Conservation (phyloP, 257 asterid genomes). For the Gardenia jasminoides region DNA sequence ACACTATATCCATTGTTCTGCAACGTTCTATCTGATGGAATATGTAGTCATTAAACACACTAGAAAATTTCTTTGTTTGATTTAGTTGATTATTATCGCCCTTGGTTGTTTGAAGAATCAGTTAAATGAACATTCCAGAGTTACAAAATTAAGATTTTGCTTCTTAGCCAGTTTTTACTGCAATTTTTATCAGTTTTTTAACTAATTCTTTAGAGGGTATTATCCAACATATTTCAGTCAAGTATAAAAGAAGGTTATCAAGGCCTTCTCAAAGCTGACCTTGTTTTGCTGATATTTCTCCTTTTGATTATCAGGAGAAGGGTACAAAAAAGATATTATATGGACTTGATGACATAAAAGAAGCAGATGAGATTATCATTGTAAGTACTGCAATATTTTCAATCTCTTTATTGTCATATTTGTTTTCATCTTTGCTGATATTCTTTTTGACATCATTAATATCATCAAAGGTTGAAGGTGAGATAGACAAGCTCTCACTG, state of each 20-base stretch:
- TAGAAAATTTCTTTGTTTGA: too few species aligned
- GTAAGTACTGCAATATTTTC: slow-evolving; percentile 32
- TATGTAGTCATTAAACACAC: neutral
- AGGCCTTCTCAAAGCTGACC: neutral
- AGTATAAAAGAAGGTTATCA: neutral
- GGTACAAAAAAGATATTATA: slow-evolving; percentile 57
- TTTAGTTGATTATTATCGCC: neutral
- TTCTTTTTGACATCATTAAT: slow-evolving; percentile 21
- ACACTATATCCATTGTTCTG: neutral
- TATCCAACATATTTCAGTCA: neutral
- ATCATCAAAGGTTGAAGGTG: slow-evolving; percentile 74
- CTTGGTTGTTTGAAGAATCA: neutral
- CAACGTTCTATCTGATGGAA: neutral
- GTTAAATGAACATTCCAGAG: neutral
- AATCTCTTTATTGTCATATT: slow-evolving; percentile 6
- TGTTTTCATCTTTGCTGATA: slow-evolving; percentile 9
- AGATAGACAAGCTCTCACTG: slow-evolving; percentile 73
- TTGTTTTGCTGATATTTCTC: slow-evolving; percentile 14
- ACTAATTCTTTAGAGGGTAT: too few species aligned
- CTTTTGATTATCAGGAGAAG: slow-evolving; percentile 41
- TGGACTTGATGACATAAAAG: slow-evolving; percentile 70
- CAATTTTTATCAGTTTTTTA: neutral
- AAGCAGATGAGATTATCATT: slow-evolving; percentile 65
- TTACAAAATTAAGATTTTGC: neutral
- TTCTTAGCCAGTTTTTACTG: too few species aligned